Evolutionary conservation across 2,329 filamentous ascomycete genomes (phyloP).

Genomic region (Coniochaeta hoffmannii): DNA sequence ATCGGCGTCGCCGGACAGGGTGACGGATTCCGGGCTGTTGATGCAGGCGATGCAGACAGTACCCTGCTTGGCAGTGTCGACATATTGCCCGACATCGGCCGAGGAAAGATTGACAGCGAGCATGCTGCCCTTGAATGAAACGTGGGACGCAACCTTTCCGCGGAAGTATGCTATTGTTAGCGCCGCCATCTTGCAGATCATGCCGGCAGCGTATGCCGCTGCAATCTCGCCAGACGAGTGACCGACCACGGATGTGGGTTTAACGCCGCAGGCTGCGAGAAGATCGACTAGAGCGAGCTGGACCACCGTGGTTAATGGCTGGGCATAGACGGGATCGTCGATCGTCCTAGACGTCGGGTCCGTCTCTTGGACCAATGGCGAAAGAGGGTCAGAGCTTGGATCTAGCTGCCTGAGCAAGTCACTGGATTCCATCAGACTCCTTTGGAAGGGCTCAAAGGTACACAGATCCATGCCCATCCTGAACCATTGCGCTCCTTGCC

Average conservation of each 20-base stretch:
- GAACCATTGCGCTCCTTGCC: slow-evolving; percentile 15
- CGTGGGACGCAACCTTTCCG: slow-evolving; percentile 4
- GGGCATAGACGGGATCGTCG: neutral
- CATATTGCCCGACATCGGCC: slow-evolving; percentile 1
- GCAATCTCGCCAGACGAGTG: slow-evolving; percentile 41
- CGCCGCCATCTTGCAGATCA: slow-evolving; percentile 29
- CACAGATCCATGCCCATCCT: slow-evolving; percentile 14
- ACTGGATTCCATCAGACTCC: neutral
- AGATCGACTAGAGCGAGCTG: slow-evolving; percentile 39
- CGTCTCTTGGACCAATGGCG: neutral
- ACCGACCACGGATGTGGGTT: slow-evolving; percentile 30
- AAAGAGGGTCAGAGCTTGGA: neutral
- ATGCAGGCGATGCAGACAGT: slow-evolving; percentile 14
- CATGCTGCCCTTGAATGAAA: slow-evolving; percentile 9
- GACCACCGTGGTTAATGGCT: slow-evolving; percentile 31
- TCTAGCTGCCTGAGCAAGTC: neutral
- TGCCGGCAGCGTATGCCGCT: slow-evolving; percentile 38
- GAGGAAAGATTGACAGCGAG: slow-evolving; percentile 9
- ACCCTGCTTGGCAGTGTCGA: slow-evolving; percentile 5
- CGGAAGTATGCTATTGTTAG: slow-evolving; percentile 31
- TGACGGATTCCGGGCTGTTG: slow-evolving; percentile 21
- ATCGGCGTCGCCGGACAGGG: slow-evolving; percentile 19
- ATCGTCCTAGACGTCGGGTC: neutral
- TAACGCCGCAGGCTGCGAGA: slow-evolving; percentile 26
- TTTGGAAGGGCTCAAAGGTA: slow-evolving; percentile 2